Conservation (phyloP, 129 eudicot species). For the Artemisia argyi region DNA sequence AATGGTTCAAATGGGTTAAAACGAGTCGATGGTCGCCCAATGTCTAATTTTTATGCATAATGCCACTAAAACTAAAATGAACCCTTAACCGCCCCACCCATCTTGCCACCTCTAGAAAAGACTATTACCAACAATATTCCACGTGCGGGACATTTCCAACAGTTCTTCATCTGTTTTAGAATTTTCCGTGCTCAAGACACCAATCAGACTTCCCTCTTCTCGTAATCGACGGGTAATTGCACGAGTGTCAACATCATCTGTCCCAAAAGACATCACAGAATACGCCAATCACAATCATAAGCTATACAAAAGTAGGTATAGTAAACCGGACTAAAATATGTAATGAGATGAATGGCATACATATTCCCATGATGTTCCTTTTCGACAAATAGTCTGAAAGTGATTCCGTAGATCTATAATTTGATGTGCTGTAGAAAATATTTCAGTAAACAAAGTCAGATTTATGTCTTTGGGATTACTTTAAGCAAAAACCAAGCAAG, state of each 20-base stretch:
- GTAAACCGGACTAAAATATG: background rate
- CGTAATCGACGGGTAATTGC: constrained; percentile 92
- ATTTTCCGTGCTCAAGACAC: constrained; percentile 93
- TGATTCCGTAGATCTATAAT: constrained; percentile 79
- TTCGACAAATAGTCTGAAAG: constrained; percentile 87
- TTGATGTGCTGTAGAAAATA: constrained; percentile 64
- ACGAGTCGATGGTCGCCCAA: too few species aligned
- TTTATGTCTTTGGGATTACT: background rate
- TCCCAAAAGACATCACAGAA: constrained; percentile 25
- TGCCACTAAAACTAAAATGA: background rate
- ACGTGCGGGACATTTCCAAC: constrained; percentile 82
- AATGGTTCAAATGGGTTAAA: too few species aligned
- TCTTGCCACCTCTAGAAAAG: background rate
- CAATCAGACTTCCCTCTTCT: constrained; percentile 92
- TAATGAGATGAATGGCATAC: constrained; percentile 45
- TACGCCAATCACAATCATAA: constrained; percentile 3
- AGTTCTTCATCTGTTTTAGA: constrained; percentile 82
- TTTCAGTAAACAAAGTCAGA: constrained; percentile 15
- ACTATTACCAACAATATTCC: constrained; percentile 39
- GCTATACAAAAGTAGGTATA: background rate
- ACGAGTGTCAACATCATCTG: constrained; percentile 97
- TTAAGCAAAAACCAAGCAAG: background rate
- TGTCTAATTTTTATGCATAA: too few species aligned
- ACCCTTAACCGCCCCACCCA: background rate
- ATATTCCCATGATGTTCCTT: constrained; percentile 97